Evolutionary conservation across 352 stramenopile genomes (phyloP), one percentile per base, ranked within the genome.

Genomic region (Globisporangium okanoganense): DNA sequence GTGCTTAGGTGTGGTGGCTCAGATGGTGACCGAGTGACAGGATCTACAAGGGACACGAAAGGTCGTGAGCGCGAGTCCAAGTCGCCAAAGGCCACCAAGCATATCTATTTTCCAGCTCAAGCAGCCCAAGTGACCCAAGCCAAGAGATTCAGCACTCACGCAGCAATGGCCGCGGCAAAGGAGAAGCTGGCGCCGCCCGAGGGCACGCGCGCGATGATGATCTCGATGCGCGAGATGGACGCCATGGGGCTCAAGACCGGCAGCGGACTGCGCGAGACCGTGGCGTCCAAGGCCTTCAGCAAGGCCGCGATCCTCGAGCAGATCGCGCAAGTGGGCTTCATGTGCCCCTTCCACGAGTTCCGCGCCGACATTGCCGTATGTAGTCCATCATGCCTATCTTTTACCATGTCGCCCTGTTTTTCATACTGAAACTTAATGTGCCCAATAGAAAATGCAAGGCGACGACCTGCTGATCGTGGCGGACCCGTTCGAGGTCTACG

Each of bases 191-290:
- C 71, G 8, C 69, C 82, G 43, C 84, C 82, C 16, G 77, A 87
- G 52, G 82, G 84, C 69, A 88, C 80, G 35, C 76, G 79, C 31
- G 76, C 84, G 24, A 82, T 94, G 76, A 90, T 94, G 82, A 90
- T 94, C 58, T 90, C 82, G 2, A 92, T 92, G 84, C 76, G 82
- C 8, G 82, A 94, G 69, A 94, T 94, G 84, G 84, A 94, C 61
- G 85, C 76, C 51, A 70, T 90, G 40, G 79, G 67, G 3, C 72
- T 94, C 61, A 94, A 94, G 69, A 94, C 79, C 4, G 84, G 84
- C 56, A 88, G 75, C 56, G 84, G 84, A 0, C 55, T 94, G 24
- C 83, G 83, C 12, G 82, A 94, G 64, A 92, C 84, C 20, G 77
- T 93, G 10, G 66, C 74, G 31, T 90, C 73, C 66, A 87, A 87